Evolutionary conservation across 164 flowering plant species (phyloP).

Genomic region (Houttuynia cordata): DNA sequence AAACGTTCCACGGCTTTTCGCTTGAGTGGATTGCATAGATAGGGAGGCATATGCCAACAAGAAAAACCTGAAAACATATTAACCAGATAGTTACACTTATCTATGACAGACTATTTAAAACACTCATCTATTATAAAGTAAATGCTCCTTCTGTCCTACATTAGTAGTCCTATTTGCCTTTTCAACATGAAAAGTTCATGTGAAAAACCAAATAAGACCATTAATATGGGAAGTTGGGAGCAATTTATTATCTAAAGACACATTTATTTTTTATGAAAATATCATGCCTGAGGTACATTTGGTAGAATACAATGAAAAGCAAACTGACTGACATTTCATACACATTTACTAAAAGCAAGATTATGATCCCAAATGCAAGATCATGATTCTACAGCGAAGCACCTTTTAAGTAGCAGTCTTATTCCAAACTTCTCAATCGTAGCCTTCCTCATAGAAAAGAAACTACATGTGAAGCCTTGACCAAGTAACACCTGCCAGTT

Average conservation of each 20-base stretch:
- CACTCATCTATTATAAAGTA: no score
- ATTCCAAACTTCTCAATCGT: not conserved
- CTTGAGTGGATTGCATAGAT: slow-evolving; percentile 56
- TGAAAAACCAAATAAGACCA: no score
- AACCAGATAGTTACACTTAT: not conserved
- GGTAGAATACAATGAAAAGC: not conserved
- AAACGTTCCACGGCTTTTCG: slow-evolving; percentile 45
- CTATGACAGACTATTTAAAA: not conserved
- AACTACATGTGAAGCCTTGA: no score
- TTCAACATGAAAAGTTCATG: no score
- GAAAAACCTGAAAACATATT: slow-evolving; percentile 38
- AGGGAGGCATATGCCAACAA: slow-evolving; percentile 70
- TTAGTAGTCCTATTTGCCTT: no score
- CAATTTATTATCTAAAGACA: no score
- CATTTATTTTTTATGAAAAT: no score
- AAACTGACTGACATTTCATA: not conserved
- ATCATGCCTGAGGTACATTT: not conserved
- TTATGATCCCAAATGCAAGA: no score
- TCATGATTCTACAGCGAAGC: not conserved
- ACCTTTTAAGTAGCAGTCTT: not conserved
- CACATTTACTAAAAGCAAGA: no score
- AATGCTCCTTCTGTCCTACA: no score
- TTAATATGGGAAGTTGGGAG: no score
- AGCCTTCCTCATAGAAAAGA: not conserved
- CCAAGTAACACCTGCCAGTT: no score